phyloP scores from a whole-genome alignment of 345 rosid genomes.

The Corchorus olitorius region DNA sequence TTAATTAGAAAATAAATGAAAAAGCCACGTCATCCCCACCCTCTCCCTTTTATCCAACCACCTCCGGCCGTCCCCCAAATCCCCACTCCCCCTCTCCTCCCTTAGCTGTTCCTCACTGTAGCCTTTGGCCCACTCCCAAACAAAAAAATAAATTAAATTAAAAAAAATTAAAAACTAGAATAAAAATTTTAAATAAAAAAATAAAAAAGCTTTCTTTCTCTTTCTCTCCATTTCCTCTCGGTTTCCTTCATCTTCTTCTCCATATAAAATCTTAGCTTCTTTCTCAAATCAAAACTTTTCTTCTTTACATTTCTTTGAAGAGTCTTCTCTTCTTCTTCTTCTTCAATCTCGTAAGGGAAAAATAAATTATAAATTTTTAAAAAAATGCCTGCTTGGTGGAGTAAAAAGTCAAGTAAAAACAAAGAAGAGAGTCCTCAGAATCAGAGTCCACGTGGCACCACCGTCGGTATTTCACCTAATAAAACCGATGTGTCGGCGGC shows the following conservation, averaged over 20 bases:
- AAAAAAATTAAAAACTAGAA: neutral
- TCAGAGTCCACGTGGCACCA: conserved; percentile 14
- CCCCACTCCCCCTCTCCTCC: neutral
- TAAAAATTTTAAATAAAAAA: neutral
- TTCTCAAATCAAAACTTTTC: conserved; percentile 21
- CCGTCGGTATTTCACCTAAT: conserved; percentile 20
- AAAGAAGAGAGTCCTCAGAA: conserved; percentile 44
- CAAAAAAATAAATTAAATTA: neutral
- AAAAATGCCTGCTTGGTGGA: conserved; percentile 87
- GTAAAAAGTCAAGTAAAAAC: conserved; percentile 56
- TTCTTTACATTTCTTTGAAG: neutral
- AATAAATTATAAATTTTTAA: too few relatives aligned
- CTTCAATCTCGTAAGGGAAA: neutral
- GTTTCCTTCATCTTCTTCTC: conserved; percentile 8
- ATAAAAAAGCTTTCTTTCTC: neutral
- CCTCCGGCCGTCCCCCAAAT: conserved; percentile 38
- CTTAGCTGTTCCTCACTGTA: conserved; percentile 41
- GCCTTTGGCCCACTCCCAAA: conserved; percentile 14
- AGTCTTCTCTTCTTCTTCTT: neutral
- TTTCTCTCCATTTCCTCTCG: conserved; percentile 25
- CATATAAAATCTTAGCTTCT: conserved; percentile 14
- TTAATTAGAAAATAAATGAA: neutral
- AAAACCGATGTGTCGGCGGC: neutral
- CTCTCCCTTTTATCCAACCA: conserved; percentile 37
- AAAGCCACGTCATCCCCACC: conserved; percentile 11